phyloP scores from a whole-genome alignment of 805 yeast genomes.

The Wickerhamomyces rabaulensis region DNA sequence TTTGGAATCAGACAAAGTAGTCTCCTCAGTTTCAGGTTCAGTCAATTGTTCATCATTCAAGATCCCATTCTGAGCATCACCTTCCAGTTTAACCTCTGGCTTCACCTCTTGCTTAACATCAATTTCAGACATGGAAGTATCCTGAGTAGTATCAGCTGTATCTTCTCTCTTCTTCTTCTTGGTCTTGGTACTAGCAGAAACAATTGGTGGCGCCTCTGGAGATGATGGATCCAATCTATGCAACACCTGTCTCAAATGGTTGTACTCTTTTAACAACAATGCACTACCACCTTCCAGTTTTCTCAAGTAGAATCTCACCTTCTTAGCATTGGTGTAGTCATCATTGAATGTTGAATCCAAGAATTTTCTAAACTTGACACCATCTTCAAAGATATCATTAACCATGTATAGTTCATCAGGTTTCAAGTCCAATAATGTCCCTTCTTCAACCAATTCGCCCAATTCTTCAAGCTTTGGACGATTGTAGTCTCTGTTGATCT shows the following conservation, averaged over 20 bases:
- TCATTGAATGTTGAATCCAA: constrained; percentile 17
- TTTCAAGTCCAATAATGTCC: constrained; percentile 23
- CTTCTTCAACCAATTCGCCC: constrained; percentile 23
- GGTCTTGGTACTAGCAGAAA: constrained; percentile 4
- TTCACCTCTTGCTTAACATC: background rate
- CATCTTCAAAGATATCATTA: constrained; percentile 13
- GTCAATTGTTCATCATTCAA: background rate
- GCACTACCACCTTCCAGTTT: constrained; percentile 43
- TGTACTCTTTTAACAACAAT: constrained; percentile 28
- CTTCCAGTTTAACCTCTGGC: background rate
- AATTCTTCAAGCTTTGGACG: constrained; percentile 32
- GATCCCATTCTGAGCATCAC: background rate
- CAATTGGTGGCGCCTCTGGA: constrained; percentile 22
- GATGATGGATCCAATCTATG: constrained; percentile 24
- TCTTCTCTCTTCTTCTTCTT: background rate
- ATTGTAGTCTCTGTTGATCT: constrained; percentile 27
- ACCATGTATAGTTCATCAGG: constrained; percentile 30
- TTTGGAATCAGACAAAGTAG: background rate
- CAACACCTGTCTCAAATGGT: constrained; percentile 22
- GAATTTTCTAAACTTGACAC: constrained; percentile 18
- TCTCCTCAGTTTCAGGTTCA: background rate
- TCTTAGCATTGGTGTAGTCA: constrained; percentile 14
- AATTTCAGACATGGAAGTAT: background rate
- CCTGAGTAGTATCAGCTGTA: background rate
- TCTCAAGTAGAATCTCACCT: constrained; percentile 38